Percentiles rank a stretch among this genome's conserved stretches.
Conservation (phyloP, 1,139 yeast species). For the Wickerhamiella pararugosa region DNA sequence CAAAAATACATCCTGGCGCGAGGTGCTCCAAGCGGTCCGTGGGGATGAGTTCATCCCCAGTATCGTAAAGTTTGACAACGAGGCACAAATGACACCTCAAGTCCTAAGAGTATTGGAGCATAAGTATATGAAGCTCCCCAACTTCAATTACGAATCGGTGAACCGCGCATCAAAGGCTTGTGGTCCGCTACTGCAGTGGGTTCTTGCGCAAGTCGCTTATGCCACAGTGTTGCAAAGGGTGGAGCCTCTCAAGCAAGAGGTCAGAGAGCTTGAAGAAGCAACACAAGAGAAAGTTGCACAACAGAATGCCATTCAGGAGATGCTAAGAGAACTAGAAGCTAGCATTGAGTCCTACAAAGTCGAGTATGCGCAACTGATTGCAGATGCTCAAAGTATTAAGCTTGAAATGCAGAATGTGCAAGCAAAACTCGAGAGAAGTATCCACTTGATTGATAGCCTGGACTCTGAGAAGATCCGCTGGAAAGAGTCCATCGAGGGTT, state of each 20-base stretch:
- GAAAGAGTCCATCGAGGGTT: slow-evolving; percentile 41
- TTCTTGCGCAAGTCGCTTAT: slow-evolving; percentile 65
- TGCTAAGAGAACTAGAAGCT: slow-evolving; percentile 60
- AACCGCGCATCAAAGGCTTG: slow-evolving; percentile 90
- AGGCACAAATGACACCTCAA: slow-evolving; percentile 39
- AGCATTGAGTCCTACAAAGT: slow-evolving; percentile 56
- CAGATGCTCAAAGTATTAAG: slow-evolving; percentile 67
- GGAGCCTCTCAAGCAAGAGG: slow-evolving; percentile 64
- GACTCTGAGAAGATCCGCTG: slow-evolving; percentile 64
- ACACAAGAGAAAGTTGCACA: slow-evolving; percentile 50
- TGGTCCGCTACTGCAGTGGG: slow-evolving; percentile 88
- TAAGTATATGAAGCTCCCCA: slow-evolving; percentile 45
- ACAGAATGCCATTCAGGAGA: slow-evolving; percentile 54
- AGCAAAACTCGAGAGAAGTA: slow-evolving; percentile 46
- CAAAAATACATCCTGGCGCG: slow-evolving; percentile 58
- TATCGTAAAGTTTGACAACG: slow-evolving; percentile 62
- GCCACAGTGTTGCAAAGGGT: slow-evolving; percentile 53
- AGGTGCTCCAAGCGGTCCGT: slow-evolving; percentile 67
- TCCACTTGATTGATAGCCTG: slow-evolving; percentile 45
- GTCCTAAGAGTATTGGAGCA: slow-evolving; percentile 41
- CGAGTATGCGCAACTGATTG: slow-evolving; percentile 54
- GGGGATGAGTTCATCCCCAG: slow-evolving; percentile 77
- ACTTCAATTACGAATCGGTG: slow-evolving; percentile 58
- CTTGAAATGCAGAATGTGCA: slow-evolving; percentile 52
- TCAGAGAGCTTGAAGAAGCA: slow-evolving; percentile 40